phyloP scores from a whole-genome alignment of 2,329 filamentous ascomycete species.

The Pseudogymnoascus sp. region DNA sequence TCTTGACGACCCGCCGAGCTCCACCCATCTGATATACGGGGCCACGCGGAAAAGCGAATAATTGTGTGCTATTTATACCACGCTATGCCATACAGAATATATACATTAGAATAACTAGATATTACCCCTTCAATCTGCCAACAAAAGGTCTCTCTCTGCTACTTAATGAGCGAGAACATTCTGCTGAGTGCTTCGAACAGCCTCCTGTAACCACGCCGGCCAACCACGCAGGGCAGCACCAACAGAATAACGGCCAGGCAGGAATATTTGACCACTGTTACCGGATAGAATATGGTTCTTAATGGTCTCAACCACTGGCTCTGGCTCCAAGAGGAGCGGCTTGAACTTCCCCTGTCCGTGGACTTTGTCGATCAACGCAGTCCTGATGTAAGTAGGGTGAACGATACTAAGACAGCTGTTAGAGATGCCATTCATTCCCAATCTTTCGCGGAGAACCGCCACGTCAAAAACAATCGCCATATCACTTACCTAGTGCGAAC shows the following conservation, averaged over 20 bases:
- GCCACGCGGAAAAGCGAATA: not conserved
- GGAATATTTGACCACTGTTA: slow-evolving; percentile 14
- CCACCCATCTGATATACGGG: not conserved
- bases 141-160: not conserved
- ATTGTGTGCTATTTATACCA: not conserved
- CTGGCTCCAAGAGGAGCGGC: slow-evolving; percentile 15
- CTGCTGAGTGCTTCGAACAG: not conserved
- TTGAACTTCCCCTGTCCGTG: slow-evolving; percentile 7
- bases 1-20: not conserved
- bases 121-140: not conserved
- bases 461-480: not conserved
- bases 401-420: slow-evolving; percentile 1
- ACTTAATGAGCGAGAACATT: not conserved
- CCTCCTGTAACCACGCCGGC: slow-evolving; percentile 12
- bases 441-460: not conserved
- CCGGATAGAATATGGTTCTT: slow-evolving; percentile 14
- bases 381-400: slow-evolving; percentile 16
- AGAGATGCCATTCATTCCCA: not conserved
- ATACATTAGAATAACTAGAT: not conserved
- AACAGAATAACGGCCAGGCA: slow-evolving; percentile 6
- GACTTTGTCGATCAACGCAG: slow-evolving; percentile 11
- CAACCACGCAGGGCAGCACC: not conserved
- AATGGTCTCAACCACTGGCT: slow-evolving; percentile 13
- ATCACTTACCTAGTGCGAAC: slow-evolving; percentile 38
- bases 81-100: not conserved